Conservation (phyloP, 129 eudicot genomes). For the Tanacetum coccineum region DNA sequence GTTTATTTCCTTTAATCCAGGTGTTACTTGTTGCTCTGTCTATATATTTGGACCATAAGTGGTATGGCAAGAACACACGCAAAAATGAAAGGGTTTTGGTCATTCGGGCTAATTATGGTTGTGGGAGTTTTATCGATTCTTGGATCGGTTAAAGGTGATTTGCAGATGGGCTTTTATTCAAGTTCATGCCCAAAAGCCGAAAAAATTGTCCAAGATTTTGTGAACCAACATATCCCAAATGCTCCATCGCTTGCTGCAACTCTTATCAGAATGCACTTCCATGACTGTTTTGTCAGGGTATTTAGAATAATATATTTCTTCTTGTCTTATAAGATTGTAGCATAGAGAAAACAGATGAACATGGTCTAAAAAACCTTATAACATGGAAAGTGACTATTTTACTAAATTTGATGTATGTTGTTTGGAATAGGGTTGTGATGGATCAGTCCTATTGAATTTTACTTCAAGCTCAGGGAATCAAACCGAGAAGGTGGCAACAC, state of each 20-base stretch:
- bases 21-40: neutral
- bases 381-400: neutral
- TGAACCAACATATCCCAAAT: conserved; percentile 57
- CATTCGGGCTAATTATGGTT: neutral
- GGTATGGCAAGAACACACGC: too few species aligned
- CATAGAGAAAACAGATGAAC: neutral
- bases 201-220: conserved; percentile 55
- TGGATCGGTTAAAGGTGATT: conserved; percentile 33
- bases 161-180: conserved; percentile 41
- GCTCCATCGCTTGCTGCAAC: conserved; percentile 71
- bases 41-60: neutral
- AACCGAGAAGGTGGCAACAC: conserved; percentile 61
- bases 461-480: conserved; percentile 61
- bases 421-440: conserved; percentile 75
- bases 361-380: neutral
- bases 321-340: neutral
- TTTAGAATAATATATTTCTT: too few species aligned
- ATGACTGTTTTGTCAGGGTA: conserved; percentile 82
- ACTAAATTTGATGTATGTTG: neutral
- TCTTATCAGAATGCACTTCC: conserved; percentile 66
- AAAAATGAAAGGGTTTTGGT: conserved; percentile 25
- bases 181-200: conserved; percentile 65
- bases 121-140: conserved; percentile 35
- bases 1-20: neutral
- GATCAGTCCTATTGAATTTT: conserved; percentile 56